Base-by-base conservation (phyloP, 179 eudicot genomes). In the Pouteria campechiana region DNA sequence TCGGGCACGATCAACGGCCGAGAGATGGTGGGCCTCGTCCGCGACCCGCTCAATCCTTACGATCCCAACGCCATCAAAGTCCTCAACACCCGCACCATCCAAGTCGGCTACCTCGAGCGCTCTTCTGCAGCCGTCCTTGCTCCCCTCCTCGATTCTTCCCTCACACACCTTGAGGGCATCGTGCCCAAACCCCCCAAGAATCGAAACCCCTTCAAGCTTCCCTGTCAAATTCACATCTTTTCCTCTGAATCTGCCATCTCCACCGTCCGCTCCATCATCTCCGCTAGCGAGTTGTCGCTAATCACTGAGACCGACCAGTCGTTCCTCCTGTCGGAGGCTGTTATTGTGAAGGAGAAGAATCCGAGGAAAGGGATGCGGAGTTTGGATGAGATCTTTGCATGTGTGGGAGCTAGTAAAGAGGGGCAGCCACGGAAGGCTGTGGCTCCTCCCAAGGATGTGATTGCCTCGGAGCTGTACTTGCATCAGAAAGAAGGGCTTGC, bases 401-500 rank as follows among this genome's bases (percentile, higher is more conserved):
- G 76, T 50, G 76, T 74, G 44, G 76, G 75, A 50, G 69, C 69
- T 22, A 70, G 63, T 0, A 57, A 46, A 3, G 68, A 60, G 40
- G 67, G 57, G 28, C n/a, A n/a, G n/a, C 60, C 49, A 6, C 29
- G 66, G n/a, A 69, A 53, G 44, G 63, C 52, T 24, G 54, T 86
- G 47, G 92, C 63, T 48, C 84, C 96, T 0, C 90, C 98, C 0
- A 75, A 66, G 38, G 75, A 56, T 17, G 62, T 86, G 7, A 58
- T 90, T 36, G 52, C 52, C 6, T 47, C 84, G 3, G 78, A 79
- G 46, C 72, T 90, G 24, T 72, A 81, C 54, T 42, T 52, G 23
- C 95, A 90, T 46, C 98, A 90, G 44, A 90, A 90, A 54, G 86
- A 72, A 43, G 95, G 78, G 6, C 50, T 90, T 50, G 79, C 93